phyloP scores from a whole-genome alignment of 2,329 filamentous ascomycete species.

The Sclerotinia subarctica region DNA sequence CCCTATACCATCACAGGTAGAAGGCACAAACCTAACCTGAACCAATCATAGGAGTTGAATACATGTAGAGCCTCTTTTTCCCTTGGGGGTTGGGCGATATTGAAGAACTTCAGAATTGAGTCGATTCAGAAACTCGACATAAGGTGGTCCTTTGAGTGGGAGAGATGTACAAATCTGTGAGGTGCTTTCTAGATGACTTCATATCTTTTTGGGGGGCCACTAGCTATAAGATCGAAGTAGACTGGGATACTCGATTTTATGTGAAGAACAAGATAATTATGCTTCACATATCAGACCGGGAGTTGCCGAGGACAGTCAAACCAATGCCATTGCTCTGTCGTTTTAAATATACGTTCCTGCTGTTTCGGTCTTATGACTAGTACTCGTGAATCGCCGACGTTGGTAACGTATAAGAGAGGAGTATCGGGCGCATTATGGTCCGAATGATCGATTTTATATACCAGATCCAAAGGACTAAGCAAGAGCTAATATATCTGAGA shows the following conservation, averaged over 20 bases:
- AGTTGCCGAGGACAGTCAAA: conserved; percentile 96
- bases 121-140: not conserved
- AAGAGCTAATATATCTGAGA: too few relatives aligned
- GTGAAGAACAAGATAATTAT: conserved; percentile 20
- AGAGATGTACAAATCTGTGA: conserved; percentile 21
- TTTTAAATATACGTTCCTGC: conserved; percentile 75
- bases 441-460: conserved; percentile 42
- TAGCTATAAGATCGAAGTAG: not conserved
- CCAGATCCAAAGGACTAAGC: too few relatives aligned
- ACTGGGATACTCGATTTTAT: conserved; percentile 14
- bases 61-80: conserved; percentile 42
- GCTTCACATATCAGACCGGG: too few relatives aligned
- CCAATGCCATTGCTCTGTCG: conserved; percentile 96
- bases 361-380: conserved; percentile 76
- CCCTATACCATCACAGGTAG: conserved; percentile 53
- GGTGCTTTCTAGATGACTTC: conserved; percentile 16
- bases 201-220: conserved; percentile 18
- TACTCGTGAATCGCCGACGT: conserved; percentile 87
- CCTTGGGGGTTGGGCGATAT: conserved; percentile 37
- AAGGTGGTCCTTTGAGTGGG: conserved; percentile 23
- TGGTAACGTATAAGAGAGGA: conserved; percentile 83
- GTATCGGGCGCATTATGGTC: conserved; percentile 34
- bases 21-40: conserved; percentile 47
- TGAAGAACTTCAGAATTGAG: conserved; percentile 23
- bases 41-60: conserved; percentile 43